Conservation (phyloP, 2,329 filamentous ascomycete genomes). For the Dactylellina parvicollis region DNA sequence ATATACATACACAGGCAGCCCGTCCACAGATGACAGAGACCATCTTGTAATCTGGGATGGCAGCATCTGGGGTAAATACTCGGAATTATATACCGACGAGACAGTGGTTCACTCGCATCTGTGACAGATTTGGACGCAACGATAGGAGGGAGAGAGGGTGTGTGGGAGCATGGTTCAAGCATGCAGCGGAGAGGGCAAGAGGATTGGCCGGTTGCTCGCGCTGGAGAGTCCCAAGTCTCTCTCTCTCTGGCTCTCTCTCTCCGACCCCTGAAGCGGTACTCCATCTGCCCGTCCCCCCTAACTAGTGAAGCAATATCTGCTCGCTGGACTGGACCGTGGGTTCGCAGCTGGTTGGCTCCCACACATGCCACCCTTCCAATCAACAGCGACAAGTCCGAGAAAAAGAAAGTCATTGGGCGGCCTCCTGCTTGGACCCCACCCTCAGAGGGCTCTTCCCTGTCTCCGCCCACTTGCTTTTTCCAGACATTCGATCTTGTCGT, state of each 20-base stretch:
- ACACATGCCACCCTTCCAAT: background rate
- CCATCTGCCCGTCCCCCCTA: conserved; percentile 13
- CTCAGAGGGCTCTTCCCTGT: background rate
- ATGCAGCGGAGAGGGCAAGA: conserved; percentile 12
- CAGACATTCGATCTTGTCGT: background rate
- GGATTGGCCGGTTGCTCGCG: background rate
- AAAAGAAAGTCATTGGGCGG: conserved; percentile 10
- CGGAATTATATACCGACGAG: no score
- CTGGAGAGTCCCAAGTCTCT: conserved; percentile 20
- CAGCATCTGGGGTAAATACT: no score
- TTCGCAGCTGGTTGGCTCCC: conserved; percentile 31
- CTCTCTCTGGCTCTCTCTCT: background rate
- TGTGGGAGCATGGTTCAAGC: conserved; percentile 52
- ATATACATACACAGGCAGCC: no score
- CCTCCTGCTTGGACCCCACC: background rate
- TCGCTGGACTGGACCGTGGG: conserved; percentile 18
- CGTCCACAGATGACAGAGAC: no score
- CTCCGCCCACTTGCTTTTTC: conserved; percentile 6
- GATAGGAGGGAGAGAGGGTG: background rate
- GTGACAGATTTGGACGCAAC: no score
- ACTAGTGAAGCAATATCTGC: conserved; percentile 10
- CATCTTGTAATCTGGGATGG: no score
- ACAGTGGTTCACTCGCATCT: no score
- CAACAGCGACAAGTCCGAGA: background rate
- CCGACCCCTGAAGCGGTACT: conserved; percentile 37